Evolutionary conservation across 2,329 filamentous ascomycete species (phyloP).

Genomic region (Neopestalotiopsis sp.): DNA sequence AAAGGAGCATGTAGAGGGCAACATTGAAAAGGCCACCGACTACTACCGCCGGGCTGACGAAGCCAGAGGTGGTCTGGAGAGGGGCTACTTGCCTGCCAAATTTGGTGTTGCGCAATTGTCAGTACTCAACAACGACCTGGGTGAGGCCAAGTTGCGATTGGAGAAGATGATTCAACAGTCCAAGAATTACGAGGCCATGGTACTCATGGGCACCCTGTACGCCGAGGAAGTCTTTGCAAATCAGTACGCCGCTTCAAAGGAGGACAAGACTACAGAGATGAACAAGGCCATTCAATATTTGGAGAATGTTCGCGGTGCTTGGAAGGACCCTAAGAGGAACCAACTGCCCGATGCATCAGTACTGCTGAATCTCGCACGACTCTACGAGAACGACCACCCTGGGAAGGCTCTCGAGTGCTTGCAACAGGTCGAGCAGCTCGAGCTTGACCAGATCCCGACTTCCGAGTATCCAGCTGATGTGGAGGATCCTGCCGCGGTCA

Average conservation of each 20-base stretch:
- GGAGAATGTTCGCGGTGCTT: constrained; percentile 82
- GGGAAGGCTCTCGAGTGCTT: constrained; percentile 93
- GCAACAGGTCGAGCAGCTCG: constrained; percentile 89
- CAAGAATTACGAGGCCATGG: constrained; percentile 87
- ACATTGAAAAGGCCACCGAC: constrained; percentile 77
- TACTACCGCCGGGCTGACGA: constrained; percentile 92
- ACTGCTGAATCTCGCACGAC: constrained; percentile 85
- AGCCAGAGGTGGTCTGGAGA: constrained; percentile 88
- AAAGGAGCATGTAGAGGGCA: constrained; percentile 85
- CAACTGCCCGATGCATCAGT: constrained; percentile 83
- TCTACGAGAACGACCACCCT: constrained; percentile 85
- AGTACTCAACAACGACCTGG: constrained; percentile 81
- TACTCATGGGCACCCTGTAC: constrained; percentile 86
- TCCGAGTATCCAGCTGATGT: constrained; percentile 68
- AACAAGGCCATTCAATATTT: constrained; percentile 87
- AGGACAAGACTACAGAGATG: constrained; percentile 84
- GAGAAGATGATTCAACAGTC: constrained; percentile 93
- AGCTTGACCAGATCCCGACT: constrained; percentile 77
- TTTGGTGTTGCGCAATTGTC: constrained; percentile 92
- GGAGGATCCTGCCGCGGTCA: constrained; percentile 66
- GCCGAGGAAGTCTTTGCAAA: constrained; percentile 91
- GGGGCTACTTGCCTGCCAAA: constrained; percentile 90
- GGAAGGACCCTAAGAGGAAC: constrained; percentile 93
- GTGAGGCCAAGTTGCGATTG: constrained; percentile 89
- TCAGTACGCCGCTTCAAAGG: constrained; percentile 74